phyloP scores from a whole-genome alignment of 2,329 filamentous ascomycete genomes.

The Cadophora sp. region DNA sequence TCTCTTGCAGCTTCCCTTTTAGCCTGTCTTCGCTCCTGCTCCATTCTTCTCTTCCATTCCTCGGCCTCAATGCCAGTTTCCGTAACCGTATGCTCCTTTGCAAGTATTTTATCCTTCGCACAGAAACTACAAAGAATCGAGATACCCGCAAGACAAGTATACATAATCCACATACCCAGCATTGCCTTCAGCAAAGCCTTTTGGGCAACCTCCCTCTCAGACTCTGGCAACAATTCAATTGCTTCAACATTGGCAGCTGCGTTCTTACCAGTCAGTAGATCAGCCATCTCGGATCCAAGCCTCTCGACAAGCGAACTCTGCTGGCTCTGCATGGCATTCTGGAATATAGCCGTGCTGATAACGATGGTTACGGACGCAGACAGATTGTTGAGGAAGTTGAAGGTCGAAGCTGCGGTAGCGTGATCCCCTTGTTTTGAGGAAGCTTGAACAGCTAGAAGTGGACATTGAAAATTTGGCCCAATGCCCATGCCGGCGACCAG shows the following conservation, averaged over 20 bases:
- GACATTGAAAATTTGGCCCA: slow-evolving; percentile 60
- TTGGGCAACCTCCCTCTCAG: slow-evolving; percentile 24
- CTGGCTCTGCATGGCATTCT: slow-evolving; percentile 48
- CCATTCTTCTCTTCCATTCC: not conserved
- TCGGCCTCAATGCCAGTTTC: slow-evolving; percentile 50
- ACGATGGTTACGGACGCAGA: slow-evolving; percentile 53
- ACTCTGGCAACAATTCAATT: slow-evolving; percentile 46
- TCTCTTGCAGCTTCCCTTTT: slow-evolving; percentile 1
- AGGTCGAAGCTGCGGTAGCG: slow-evolving; percentile 58
- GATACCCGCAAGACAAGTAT: slow-evolving; percentile 29
- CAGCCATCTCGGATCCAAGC: slow-evolving; percentile 39
- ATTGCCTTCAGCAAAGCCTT: slow-evolving; percentile 32
- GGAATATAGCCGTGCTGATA: slow-evolving; percentile 55
- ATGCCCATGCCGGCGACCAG: slow-evolving; percentile 57
- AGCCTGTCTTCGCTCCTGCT: slow-evolving; percentile 1
- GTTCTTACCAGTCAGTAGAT: slow-evolving; percentile 41
- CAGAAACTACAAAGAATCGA: slow-evolving; percentile 50
- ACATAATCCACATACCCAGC: slow-evolving; percentile 40
- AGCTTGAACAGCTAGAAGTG: slow-evolving; percentile 62
- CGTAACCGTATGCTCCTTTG: slow-evolving; percentile 57
- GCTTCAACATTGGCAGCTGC: slow-evolving; percentile 44
- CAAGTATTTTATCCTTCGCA: slow-evolving; percentile 51
- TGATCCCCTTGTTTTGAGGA: slow-evolving; percentile 48
- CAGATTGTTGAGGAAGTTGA: slow-evolving; percentile 54
- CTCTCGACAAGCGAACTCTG: slow-evolving; percentile 20